These are phyloP conservation scores for Dillenia turbinata DNA, from an alignment of 164 flowering plant genomes.

Conservation along the genomic window DNA sequence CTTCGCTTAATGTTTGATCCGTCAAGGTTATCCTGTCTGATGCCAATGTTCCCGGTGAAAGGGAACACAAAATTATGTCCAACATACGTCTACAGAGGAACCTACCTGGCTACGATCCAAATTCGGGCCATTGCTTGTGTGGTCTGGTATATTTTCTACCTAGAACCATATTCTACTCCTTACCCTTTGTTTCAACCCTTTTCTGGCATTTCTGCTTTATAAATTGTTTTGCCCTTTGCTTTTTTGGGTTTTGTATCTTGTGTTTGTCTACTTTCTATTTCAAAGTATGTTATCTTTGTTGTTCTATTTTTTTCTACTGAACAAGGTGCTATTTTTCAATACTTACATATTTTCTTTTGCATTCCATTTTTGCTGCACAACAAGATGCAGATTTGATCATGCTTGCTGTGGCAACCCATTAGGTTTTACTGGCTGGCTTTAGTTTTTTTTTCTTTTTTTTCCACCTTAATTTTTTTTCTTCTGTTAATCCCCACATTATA, in stretches of 20 bases:
- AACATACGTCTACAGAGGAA: constrained; percentile 93
- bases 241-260: not conserved
- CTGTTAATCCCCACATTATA: not conserved
- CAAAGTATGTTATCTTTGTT: not conserved
- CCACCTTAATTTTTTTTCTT: not conserved
- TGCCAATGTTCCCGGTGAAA: constrained; percentile 99
- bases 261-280: not conserved
- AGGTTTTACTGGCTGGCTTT: constrained; percentile 8
- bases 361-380: constrained; percentile 1
- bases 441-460: not conserved
- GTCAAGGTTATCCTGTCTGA: constrained; percentile 92
- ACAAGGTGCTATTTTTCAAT: not conserved
- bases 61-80: constrained; percentile 96
- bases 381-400: constrained; percentile 98
- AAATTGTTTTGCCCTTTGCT: not conserved
- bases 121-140: constrained; percentile 90
- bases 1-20: constrained; percentile 1
- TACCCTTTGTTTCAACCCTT: not conserved
- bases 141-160: constrained; percentile 79
- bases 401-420: constrained; percentile 95
- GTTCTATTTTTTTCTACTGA: too few relatives aligned
- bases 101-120: constrained; percentile 91
- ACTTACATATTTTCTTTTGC: not conserved
- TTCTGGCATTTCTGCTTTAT: not conserved
- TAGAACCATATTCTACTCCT: too few relatives aligned